Conservation (phyloP, 1,139 yeast genomes). For the Komagataea norvegica region DNA sequence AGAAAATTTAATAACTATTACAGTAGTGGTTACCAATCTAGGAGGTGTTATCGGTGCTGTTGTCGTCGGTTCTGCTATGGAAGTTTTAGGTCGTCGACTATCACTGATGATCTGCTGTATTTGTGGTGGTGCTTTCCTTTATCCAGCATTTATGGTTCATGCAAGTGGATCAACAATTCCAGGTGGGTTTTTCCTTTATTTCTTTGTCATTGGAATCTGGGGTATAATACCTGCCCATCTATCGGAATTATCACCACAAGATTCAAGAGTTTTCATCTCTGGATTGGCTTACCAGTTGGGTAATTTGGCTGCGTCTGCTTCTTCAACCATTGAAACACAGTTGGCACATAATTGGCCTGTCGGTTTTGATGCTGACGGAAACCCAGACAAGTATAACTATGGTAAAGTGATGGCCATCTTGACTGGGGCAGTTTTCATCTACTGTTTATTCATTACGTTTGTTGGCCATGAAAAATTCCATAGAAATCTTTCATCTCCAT, state of each 20-base stretch:
- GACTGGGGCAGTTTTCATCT: constrained; percentile 49
- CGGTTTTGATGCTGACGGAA: constrained; percentile 14
- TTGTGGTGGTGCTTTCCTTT: constrained; percentile 47
- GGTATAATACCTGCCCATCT: constrained; percentile 51
- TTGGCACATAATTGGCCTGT: constrained; percentile 21
- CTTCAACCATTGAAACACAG: constrained; percentile 52
- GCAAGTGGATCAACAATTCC: constrained; percentile 51
- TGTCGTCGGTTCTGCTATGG: constrained; percentile 41
- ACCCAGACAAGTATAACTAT: constrained; percentile 25
- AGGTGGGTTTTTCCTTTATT: constrained; percentile 72
- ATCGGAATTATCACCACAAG: constrained; percentile 50
- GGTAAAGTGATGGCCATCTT: constrained; percentile 51
- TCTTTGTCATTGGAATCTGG: constrained; percentile 63
- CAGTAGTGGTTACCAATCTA: constrained; percentile 42
- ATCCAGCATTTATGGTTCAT: constrained; percentile 45
- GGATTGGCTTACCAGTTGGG: constrained; percentile 56
- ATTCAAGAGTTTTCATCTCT: constrained; percentile 46
- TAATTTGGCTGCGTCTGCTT: constrained; percentile 51
- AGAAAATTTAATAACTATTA: constrained; percentile 39
- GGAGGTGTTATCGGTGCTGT: constrained; percentile 53
- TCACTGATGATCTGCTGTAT: constrained; percentile 40
- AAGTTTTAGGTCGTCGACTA: constrained; percentile 44
- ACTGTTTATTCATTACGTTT: constrained; percentile 38
- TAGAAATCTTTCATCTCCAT: constrained; percentile 23
- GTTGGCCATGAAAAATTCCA: constrained; percentile 46